phyloP scores from a whole-genome alignment of 345 rosid species.

The Streptanthus diversifolius region DNA sequence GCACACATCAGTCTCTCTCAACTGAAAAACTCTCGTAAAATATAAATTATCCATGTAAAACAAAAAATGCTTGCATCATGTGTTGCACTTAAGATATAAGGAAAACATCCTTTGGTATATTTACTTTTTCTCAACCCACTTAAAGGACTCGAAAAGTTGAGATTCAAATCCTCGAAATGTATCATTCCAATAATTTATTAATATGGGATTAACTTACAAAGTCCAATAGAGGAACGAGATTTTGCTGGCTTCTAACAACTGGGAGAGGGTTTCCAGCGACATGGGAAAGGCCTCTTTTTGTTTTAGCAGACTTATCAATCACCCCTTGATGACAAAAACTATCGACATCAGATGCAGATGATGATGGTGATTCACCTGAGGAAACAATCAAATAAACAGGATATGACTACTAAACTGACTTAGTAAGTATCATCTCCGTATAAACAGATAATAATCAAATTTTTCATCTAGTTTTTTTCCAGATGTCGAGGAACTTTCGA shows the following conservation, averaged over 20 bases:
- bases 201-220: constrained; percentile 52
- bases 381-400: constrained; percentile 22
- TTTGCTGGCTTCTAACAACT: constrained; percentile 44
- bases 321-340: constrained; percentile 55
- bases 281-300: constrained; percentile 47
- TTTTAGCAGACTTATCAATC: constrained; percentile 45
- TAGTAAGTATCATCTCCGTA: background rate
- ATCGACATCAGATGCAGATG: constrained; percentile 83
- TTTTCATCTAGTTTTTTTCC: too few species aligned
- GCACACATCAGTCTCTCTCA: background rate
- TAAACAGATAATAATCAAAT: background rate
- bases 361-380: constrained; percentile 89
- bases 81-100: background rate
- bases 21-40: background rate
- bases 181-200: constrained; percentile 6
- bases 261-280: constrained; percentile 46
- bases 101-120: background rate
- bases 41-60: background rate
- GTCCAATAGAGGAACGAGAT: constrained; percentile 50
- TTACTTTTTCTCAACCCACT: background rate
- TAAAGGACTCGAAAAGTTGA: background rate
- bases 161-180: background rate
- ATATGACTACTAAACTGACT: background rate
- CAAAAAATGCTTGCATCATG: background rate
- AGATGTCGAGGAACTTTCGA: background rate